phyloP scores from a whole-genome alignment of 176 grass and related monocot genomes.

The Tillandsia leiboldiana region DNA sequence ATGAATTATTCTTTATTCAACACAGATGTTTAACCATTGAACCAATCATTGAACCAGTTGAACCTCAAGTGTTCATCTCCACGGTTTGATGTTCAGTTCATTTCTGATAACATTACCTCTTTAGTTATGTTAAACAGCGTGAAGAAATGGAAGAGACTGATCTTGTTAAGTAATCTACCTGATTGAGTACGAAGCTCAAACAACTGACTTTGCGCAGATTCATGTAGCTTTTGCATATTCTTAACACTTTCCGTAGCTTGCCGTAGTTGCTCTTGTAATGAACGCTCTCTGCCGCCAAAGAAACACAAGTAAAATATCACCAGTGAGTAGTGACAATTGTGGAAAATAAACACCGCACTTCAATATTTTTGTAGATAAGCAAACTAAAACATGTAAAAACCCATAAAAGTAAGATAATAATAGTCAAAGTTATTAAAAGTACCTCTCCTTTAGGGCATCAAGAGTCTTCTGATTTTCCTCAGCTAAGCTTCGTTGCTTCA shows the following conservation, averaged over 20 bases:
- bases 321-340: background rate
- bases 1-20: no score
- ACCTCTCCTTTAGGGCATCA: conserved; percentile 96
- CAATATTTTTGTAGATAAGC: background rate
- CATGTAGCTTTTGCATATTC: conserved; percentile 98
- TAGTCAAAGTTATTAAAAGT: conserved; percentile 18
- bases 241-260: conserved; percentile 97
- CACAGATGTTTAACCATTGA: no score
- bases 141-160: background rate
- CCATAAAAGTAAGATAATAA: background rate
- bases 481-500: conserved; percentile 95
- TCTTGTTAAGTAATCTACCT: conserved; percentile 28
- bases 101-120: background rate
- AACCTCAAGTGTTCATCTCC: no score
- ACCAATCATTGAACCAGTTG: no score
- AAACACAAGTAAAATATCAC: background rate
- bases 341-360: background rate
- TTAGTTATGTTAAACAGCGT: background rate
- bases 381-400: conserved; percentile 6
- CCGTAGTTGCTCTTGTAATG: conserved; percentile 89
- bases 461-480: conserved; percentile 99
- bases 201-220: conserved; percentile 86
- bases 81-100: no score
- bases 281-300: conserved; percentile 51
- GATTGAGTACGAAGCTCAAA: conserved; percentile 98